Evolutionary conservation across 768 basidiomycete species (phyloP), one percentile per base, ranked within the genome.

Genomic region (Tephrocybe sp.): DNA sequence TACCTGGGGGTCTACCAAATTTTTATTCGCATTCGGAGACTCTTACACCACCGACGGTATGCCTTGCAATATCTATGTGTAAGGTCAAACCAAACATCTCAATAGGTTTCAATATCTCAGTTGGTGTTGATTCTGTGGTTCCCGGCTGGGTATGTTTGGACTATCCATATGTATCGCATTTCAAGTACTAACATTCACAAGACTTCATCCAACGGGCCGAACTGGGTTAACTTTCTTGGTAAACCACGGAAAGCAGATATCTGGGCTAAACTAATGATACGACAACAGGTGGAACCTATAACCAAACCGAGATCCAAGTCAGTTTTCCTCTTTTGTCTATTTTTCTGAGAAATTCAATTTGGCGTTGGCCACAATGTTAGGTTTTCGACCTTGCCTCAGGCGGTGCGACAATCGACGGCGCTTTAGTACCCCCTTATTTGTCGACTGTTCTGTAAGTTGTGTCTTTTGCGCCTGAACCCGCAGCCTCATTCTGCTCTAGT

Each of bases 181-280:
- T 5, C 23, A 41, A 2, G 37, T 34, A 43, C 9, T 21, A 12
- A 15, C n/a, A 15, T 25, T 26, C 33, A 3, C 21, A 24, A 85
- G 81, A 79, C 77, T 8, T 80, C 80, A 6, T 81, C 80, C 14
- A 81, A 84, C 60, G 83, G 84, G 15, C 82, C 75, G 0, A 85
- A 83, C 61, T 86, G 83, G 83, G 81, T 82, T 5, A 62, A 77
- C 50, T 76, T 69, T 56, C 68, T 83, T 48, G 70, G 82, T 83
- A 50, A 55, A 68, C 12, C 28, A 11, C n/a, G n/a, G 34, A 36
- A 28, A 15, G 14, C 53, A 21, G 33, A n/a, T n/a, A n/a, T n/a
- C n/a, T n/a, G n/a, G n/a, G n/a, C n/a, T n/a, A n/a, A n/a, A n/a
- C n/a, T n/a, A n/a, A n/a, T n/a, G n/a, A n/a, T n/a, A n/a, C n/a